Conservation (phyloP, 257 asterid species). For the Solanum okadae region DNA sequence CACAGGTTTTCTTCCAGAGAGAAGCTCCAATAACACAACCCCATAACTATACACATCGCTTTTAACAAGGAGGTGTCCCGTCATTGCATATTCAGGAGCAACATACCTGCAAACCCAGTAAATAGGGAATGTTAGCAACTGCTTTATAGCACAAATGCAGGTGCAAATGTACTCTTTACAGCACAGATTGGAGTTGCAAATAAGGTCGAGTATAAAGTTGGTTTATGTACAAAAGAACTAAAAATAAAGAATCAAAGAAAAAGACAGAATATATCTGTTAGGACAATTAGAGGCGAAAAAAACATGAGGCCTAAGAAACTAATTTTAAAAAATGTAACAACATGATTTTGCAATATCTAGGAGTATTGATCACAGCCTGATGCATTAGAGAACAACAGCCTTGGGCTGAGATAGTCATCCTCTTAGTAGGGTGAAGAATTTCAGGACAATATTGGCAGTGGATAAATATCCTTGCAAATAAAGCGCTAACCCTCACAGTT, state of each 20-base stretch:
- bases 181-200: not conserved
- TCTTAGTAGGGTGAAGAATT: not conserved
- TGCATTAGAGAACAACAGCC: not conserved
- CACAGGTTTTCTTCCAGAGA: conserved; percentile 81
- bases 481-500: not conserved
- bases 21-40: conserved; percentile 81
- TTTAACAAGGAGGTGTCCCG: conserved; percentile 88
- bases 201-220: not conserved
- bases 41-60: conserved; percentile 96
- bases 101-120: conserved; percentile 47
- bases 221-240: not conserved
- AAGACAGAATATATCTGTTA: too few species aligned
- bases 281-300: not conserved
- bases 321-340: not conserved
- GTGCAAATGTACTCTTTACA: not conserved
- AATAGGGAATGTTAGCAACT: not conserved
- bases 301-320: not conserved
- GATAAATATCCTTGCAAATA: not conserved
- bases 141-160: not conserved
- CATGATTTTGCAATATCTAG: not conserved
- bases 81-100: conserved; percentile 98
- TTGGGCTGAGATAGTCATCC: not conserved
- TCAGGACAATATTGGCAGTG: not conserved
- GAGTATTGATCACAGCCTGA: not conserved
- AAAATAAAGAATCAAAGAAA: not conserved